Percentiles rank a stretch among this genome's conserved stretches.
These are phyloP conservation scores for Artemisia annua DNA, from an alignment of 129 eudicot species.

Conservation along the genomic window DNA sequence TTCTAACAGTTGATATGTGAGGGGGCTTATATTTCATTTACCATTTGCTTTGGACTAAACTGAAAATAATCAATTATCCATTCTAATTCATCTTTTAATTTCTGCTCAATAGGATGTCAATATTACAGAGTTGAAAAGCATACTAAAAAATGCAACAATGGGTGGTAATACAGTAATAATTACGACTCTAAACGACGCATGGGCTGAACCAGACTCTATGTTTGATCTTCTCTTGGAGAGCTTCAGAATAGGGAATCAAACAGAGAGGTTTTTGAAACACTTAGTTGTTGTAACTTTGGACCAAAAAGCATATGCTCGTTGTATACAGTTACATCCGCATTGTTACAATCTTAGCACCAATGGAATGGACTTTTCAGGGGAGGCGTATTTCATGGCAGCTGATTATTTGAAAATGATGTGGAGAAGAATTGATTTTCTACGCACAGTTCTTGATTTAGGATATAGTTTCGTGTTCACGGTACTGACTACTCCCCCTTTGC, in stretches of 20 bases:
- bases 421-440: slow-evolving; percentile 28
- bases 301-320: slow-evolving; percentile 29
- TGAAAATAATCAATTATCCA: too few relatives aligned
- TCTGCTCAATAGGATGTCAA: slow-evolving; percentile 12
- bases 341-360: slow-evolving; percentile 25
- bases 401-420: slow-evolving; percentile 30
- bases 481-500: not conserved
- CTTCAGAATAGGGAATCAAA: slow-evolving; percentile 24
- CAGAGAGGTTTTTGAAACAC: slow-evolving; percentile 20
- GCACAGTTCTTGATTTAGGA: slow-evolving; percentile 17
- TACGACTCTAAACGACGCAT: slow-evolving; percentile 21
- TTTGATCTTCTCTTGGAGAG: slow-evolving; percentile 31
- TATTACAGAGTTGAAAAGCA: slow-evolving; percentile 12
- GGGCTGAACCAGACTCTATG: slow-evolving; percentile 26
- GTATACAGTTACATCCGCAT: slow-evolving; percentile 25
- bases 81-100: not conserved
- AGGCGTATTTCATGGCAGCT: slow-evolving; percentile 23
- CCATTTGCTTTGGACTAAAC: too few relatives aligned
- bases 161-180: slow-evolving; percentile 15
- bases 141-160: slow-evolving; percentile 25
- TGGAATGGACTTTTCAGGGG: slow-evolving; percentile 21
- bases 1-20: too few relatives aligned
- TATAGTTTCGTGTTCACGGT: slow-evolving; percentile 34
- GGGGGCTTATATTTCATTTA: too few relatives aligned
- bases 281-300: slow-evolving; percentile 25